These are phyloP conservation scores for Drechslerella dactyloides DNA, from an alignment of 2,329 filamentous ascomycete genomes.

Conservation along the genomic window DNA sequence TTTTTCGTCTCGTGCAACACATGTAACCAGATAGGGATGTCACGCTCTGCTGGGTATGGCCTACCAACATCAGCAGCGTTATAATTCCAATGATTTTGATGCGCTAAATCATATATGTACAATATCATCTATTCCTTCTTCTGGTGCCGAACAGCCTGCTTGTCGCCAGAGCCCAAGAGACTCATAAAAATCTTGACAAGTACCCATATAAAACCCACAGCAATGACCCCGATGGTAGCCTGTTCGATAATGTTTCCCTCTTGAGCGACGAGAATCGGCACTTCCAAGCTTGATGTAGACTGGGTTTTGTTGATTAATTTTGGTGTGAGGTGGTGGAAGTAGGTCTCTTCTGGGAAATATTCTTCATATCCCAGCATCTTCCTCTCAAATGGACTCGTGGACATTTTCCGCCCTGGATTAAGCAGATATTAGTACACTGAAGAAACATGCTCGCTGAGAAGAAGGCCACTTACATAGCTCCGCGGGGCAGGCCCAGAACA, in stretches of 20 bases:
- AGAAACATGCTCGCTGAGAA: neutral
- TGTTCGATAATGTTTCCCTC: conserved; percentile 50
- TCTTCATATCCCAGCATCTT: conserved; percentile 53
- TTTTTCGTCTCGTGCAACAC: neutral
- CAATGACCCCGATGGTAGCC: conserved; percentile 52
- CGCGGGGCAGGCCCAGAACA: conserved; percentile 54
- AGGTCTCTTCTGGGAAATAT: conserved; percentile 52
- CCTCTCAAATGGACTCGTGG: conserved; percentile 53
- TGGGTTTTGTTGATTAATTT: conserved; percentile 40
- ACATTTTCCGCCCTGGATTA: conserved; percentile 49
- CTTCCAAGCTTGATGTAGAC: conserved; percentile 41
- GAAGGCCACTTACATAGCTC: conserved; percentile 24
- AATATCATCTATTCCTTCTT: conserved; percentile 27
- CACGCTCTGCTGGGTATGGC: no score
- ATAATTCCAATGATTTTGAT: no score
- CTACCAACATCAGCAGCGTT: no score
- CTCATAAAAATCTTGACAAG: conserved; percentile 40
- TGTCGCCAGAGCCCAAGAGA: conserved; percentile 13
- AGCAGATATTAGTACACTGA: conserved; percentile 4
- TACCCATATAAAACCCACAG: conserved; percentile 53
- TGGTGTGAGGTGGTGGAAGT: conserved; percentile 53
- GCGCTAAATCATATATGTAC: no score
- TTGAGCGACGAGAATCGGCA: conserved; percentile 52
- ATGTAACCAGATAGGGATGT: no score
- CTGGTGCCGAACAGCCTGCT: conserved; percentile 23